Evolutionary conservation across 2,329 filamentous ascomycete genomes (phyloP).

Genomic region (Trichoderma sp.): DNA sequence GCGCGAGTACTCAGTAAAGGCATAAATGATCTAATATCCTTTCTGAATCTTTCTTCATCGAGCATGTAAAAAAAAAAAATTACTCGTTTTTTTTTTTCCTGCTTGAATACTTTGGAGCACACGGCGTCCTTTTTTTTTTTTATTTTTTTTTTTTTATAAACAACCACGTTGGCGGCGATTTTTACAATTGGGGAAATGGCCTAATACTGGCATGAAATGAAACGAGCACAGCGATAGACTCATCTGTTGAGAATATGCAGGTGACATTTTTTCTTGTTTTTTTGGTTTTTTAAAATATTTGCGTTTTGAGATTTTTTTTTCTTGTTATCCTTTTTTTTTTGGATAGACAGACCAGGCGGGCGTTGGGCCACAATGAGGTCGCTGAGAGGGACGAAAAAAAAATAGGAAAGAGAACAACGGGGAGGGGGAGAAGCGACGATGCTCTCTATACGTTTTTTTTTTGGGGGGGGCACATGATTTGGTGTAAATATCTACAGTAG

Average conservation of each 20-base stretch:
- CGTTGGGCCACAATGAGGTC: constrained; percentile 17
- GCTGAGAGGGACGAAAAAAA: neutral
- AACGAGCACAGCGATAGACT: constrained; percentile 20
- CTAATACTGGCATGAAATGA: constrained; percentile 4
- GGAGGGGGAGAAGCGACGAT: neutral
- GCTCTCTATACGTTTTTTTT: neutral
- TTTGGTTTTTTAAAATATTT: constrained; percentile 6
- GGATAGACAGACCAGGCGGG: constrained; percentile 13
- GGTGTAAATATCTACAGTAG: constrained; percentile 6
- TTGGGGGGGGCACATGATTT: neutral
- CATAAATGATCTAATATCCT: constrained; percentile 41
- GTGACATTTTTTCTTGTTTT: neutral
- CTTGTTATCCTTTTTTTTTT: neutral
- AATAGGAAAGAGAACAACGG: too few species aligned
- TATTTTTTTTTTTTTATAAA: too few species aligned
- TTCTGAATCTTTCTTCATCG: neutral
- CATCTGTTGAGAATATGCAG: constrained; percentile 15
- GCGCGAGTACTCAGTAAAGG: constrained; percentile 73
- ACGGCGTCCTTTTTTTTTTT: constrained; percentile 4
- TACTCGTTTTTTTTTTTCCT: neutral
- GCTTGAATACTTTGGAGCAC: constrained; percentile 17
- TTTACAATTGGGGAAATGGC: neutral
- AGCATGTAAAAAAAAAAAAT: neutral
- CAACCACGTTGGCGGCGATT: neutral
- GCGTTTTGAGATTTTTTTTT: neutral